Percentiles rank a stretch among this genome's conserved stretches.
These are phyloP conservation scores for Viola pubescens DNA, from an alignment of 441 rosid species.

Conservation along the genomic window DNA sequence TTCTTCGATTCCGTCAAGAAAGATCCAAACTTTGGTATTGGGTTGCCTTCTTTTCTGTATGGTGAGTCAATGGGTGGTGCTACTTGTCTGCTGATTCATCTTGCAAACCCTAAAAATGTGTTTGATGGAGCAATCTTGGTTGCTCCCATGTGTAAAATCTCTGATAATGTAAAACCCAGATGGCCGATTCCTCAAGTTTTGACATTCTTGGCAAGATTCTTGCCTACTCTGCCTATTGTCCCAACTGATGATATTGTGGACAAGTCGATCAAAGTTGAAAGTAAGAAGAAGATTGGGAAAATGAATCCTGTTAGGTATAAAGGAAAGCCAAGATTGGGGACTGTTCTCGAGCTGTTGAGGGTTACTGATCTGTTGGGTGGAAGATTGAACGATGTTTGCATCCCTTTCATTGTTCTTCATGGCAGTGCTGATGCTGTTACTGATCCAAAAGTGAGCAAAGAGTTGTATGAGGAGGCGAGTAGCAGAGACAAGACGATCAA, in stretches of 20 bases:
- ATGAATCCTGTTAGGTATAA: conserved; percentile 60
- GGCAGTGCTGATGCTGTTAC: conserved; percentile 83
- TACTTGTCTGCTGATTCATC: conserved; percentile 50
- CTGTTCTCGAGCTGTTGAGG: conserved; percentile 64
- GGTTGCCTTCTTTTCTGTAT: conserved; percentile 51
- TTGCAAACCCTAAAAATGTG: conserved; percentile 34
- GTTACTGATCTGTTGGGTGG: conserved; percentile 49
- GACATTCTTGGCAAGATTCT: conserved; percentile 40
- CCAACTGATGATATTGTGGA: conserved; percentile 57
- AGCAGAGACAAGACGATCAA: conserved; percentile 61
- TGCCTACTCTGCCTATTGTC: conserved; percentile 67
- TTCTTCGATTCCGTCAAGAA: conserved; percentile 46
- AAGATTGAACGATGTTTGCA: conserved; percentile 42
- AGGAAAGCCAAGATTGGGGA: conserved; percentile 78
- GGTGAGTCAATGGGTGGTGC: conserved; percentile 96
- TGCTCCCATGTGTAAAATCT: conserved; percentile 83
- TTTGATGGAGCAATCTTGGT: conserved; percentile 67
- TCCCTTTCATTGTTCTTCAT: conserved; percentile 69
- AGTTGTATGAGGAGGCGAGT: conserved; percentile 42
- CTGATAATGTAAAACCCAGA: conserved; percentile 59
- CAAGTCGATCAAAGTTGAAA: conserved; percentile 56
- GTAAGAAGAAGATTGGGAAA: conserved; percentile 44
- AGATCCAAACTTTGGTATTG: conserved; percentile 21
- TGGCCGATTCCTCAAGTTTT: conserved; percentile 69
- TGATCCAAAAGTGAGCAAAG: conserved; percentile 70